phyloP scores from a whole-genome alignment of 768 basidiomycete species.

The Daedaleopsis nitida region DNA sequence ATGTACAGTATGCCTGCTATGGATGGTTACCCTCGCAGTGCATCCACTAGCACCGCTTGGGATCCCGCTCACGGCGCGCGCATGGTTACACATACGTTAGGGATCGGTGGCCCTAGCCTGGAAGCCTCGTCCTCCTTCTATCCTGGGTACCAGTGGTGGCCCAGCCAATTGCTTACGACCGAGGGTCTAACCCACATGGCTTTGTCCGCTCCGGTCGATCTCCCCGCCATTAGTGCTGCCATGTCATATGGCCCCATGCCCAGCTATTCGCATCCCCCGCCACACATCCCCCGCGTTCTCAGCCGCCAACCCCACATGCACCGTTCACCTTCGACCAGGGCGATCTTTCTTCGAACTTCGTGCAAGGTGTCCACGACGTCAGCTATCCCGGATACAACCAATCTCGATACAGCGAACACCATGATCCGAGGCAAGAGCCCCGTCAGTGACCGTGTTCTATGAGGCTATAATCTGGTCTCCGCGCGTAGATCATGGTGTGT shows the following conservation, averaged over 20 bases:
- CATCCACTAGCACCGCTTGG: background rate
- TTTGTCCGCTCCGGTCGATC: slow-evolving; percentile 17
- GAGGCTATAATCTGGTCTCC: background rate
- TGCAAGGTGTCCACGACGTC: slow-evolving; percentile 15
- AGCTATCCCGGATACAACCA: slow-evolving; percentile 14
- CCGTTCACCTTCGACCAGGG: slow-evolving; percentile 26
- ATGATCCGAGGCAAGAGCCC: slow-evolving; percentile 4
- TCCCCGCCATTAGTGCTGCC: slow-evolving; percentile 9
- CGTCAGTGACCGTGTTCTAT: background rate
- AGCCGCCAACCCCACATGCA: background rate
- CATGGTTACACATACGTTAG: slow-evolving; percentile 14
- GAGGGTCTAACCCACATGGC: slow-evolving; percentile 13
- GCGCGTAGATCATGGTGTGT: background rate
- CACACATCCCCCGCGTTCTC: background rate
- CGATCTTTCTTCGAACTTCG: slow-evolving; percentile 22
- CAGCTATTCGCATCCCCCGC: background rate
- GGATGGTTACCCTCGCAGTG: background rate
- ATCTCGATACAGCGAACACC: slow-evolving; percentile 2
- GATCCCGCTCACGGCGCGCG: slow-evolving; percentile 11
- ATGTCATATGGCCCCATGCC: slow-evolving; percentile 9
- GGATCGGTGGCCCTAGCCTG: background rate
- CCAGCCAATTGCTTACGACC: slow-evolving; percentile 17
- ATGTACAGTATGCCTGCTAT: slow-evolving; percentile 6
- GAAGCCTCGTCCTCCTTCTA: slow-evolving; percentile 20
- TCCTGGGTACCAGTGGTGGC: slow-evolving; percentile 32